Conservation (phyloP, 257 asterid genomes). For the Scutellaria baicalensis region DNA sequence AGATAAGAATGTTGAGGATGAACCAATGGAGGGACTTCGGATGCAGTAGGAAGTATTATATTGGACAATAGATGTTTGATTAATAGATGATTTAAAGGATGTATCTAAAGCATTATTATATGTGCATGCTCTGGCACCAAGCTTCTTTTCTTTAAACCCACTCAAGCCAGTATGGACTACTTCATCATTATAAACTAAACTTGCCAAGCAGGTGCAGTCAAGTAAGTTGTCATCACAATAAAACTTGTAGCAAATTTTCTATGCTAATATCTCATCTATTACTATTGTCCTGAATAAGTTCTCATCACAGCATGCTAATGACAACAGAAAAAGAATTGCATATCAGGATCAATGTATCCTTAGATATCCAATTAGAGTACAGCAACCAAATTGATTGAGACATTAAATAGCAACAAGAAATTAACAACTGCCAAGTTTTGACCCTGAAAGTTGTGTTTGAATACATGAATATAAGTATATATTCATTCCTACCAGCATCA, state of each 20-base stretch:
- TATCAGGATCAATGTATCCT: background rate
- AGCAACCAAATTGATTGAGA: background rate
- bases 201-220: background rate
- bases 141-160: background rate
- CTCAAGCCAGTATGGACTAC: background rate
- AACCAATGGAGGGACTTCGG: background rate
- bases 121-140: background rate
- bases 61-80: conserved; percentile 1
- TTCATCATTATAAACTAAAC: background rate
- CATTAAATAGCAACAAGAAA: background rate
- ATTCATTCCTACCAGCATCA: conserved; percentile 75
- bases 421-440: conserved; percentile 3
- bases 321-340: background rate
- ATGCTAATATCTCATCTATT: background rate
- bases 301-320: background rate
- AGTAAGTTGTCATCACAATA: background rate
- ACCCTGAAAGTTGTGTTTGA: conserved; percentile 2
- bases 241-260: background rate
- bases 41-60: background rate
- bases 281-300: background rate
- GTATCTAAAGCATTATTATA: background rate
- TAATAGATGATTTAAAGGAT: background rate
- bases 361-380: background rate
- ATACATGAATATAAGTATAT: conserved; percentile 8
- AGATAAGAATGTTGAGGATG: background rate